Base-by-base conservation (phyloP, 1,139 yeast species). In the Sugiyamaella castrensis region DNA sequence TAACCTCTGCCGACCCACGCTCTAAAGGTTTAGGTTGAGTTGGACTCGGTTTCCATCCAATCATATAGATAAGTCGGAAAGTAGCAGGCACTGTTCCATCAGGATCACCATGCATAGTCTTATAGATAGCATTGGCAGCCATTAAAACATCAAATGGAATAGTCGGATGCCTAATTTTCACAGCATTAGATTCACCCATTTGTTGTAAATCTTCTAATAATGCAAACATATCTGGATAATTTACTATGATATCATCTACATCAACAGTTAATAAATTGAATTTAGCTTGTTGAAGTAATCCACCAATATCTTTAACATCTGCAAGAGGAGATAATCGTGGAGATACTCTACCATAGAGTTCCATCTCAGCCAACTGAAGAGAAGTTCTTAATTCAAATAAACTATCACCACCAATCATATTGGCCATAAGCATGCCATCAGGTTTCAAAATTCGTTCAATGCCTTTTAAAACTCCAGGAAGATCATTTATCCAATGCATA, bases 121-220 rank as follows among this genome's bases (percentile, higher is more conserved):
- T 76, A 65, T 87, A 87, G 38, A 87, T 85, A 39, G 87, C 84
- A 54, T 84, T 84, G 0, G 94, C 85, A 0, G 94, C 88, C 35
- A 83, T 67, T 27, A 87, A 67, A 13, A 85, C 74, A 60, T 86
- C 95, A 52, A 83, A 72, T 4, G 84, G 79, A 41, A 87, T 65
- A 28, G 70, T 67, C 9, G 76, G 73, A 4, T 84, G 76, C 37
- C 87, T 70, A 40, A 80, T 72, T 41, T 77, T 65, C 29, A 82
- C 81, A 1, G 94, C 81, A 62, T 86, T 87, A 53, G 83, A 84
- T 64, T 87, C 96, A 4, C 96, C 96, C 95, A 87, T 87, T 16
- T 79, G 70, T 60, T 84, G 88, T 36, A 87, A 67, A 58, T 87
- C 95, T 49, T 77, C 79, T 69, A 87, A 73, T 37, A 87, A 68